phyloP scores from a whole-genome alignment of 345 rosid genomes.

The Syzygium oleosum region DNA sequence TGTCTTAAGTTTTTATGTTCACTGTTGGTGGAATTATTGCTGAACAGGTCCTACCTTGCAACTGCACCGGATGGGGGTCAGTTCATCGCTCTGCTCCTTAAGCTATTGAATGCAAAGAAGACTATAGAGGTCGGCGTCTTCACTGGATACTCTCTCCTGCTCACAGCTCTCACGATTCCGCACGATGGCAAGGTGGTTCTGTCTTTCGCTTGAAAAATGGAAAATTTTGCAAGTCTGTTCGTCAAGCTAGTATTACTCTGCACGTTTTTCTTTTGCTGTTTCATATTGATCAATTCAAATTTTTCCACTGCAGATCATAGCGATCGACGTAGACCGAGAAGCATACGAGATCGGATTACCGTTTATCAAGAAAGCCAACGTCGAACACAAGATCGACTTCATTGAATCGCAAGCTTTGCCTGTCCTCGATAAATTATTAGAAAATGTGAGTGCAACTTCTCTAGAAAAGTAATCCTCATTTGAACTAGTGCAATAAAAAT shows the following conservation, averaged over 20 bases:
- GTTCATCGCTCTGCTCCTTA: slow-evolving; percentile 43
- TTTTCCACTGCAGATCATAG: background rate
- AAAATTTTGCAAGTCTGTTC: background rate
- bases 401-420: slow-evolving; percentile 3
- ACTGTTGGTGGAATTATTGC: background rate
- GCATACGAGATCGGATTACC: slow-evolving; percentile 38
- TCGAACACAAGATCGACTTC: slow-evolving; percentile 35
- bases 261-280: background rate
- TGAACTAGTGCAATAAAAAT: background rate
- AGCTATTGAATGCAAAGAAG: slow-evolving; percentile 42
- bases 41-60: background rate
- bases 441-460: background rate
- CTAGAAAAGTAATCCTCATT: background rate
- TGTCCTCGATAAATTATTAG: background rate
- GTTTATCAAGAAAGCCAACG: slow-evolving; percentile 34
- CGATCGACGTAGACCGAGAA: slow-evolving; percentile 24
- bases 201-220: background rate
- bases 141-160: slow-evolving; percentile 80
- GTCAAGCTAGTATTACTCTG: background rate
- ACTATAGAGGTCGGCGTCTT: slow-evolving; percentile 63
- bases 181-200: slow-evolving; percentile 37
- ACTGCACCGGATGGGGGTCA: slow-evolving; percentile 69
- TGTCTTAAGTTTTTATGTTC: background rate
- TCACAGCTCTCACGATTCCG: slow-evolving; percentile 59
- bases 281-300: background rate